Evolutionary conservation across 2,329 filamentous ascomycete species (phyloP).

Genomic region (Aspergillus bombycis): DNA sequence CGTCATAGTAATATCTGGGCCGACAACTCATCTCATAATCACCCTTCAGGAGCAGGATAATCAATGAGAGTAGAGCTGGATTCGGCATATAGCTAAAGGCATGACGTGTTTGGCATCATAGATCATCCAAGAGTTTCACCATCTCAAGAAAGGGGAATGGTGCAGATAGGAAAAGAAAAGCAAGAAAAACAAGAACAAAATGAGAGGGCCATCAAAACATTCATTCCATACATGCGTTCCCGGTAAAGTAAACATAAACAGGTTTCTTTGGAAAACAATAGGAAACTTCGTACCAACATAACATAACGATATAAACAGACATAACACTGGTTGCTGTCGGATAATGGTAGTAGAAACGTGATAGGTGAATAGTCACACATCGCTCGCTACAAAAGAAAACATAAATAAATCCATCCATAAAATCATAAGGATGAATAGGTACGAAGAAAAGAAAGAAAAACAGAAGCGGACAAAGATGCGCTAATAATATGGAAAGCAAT

Average conservation of each 20-base stretch:
- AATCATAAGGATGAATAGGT: slow-evolving; percentile 29
- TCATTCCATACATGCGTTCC: slow-evolving; percentile 33
- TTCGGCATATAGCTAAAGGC: slow-evolving; percentile 3
- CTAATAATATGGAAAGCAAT: not conserved
- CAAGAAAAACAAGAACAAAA: slow-evolving; percentile 4
- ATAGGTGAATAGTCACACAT: slow-evolving; percentile 33
- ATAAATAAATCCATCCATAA: slow-evolving; percentile 33
- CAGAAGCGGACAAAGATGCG: slow-evolving; percentile 1
- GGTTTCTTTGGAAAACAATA: slow-evolving; percentile 16
- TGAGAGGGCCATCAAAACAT: slow-evolving; percentile 15
- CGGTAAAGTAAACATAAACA: slow-evolving; percentile 23
- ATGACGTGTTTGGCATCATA: not conserved
- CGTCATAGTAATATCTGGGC: not conserved
- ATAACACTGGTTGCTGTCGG: slow-evolving; percentile 22
- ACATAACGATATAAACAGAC: slow-evolving; percentile 35
- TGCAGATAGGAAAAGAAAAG: slow-evolving; percentile 7
- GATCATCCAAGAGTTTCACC: slow-evolving; percentile 6
- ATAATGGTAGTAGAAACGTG: slow-evolving; percentile 17
- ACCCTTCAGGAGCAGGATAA: not conserved
- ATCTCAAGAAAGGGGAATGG: not conserved
- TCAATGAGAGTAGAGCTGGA: not conserved
- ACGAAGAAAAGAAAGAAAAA: slow-evolving; percentile 17
- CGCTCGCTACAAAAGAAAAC: slow-evolving; percentile 36
- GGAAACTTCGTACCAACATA: slow-evolving; percentile 30
- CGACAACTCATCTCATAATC: not conserved